These are phyloP conservation scores for Odontarrhena argentea DNA, from an alignment of 345 rosid species.

Conservation along the genomic window DNA sequence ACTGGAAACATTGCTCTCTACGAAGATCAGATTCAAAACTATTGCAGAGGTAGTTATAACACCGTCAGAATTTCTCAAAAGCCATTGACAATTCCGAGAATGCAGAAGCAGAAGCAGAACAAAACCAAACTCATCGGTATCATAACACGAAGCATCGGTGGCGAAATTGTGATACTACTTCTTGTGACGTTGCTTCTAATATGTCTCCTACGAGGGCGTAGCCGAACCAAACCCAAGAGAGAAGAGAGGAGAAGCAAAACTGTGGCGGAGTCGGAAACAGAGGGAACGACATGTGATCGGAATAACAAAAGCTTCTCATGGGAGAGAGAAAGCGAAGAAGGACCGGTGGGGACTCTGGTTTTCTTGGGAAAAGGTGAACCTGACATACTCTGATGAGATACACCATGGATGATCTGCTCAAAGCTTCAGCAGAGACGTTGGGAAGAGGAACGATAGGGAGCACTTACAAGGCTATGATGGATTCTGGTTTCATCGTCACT, in stretches of 20 bases:
- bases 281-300: slow-evolving; percentile 37
- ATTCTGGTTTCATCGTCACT: slow-evolving; percentile 89
- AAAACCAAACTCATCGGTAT: slow-evolving; percentile 43
- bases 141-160: slow-evolving; percentile 48
- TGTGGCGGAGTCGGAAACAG: slow-evolving; percentile 28
- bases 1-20: slow-evolving; percentile 63
- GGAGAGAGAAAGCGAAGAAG: slow-evolving; percentile 56
- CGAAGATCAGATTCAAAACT: slow-evolving; percentile 59
- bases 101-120: background rate
- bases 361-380: slow-evolving; percentile 59
- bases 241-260: slow-evolving; percentile 34
- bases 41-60: background rate
- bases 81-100: slow-evolving; percentile 7
- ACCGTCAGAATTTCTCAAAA: background rate
- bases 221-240: slow-evolving; percentile 1
- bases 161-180: slow-evolving; percentile 45
- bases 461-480: slow-evolving; percentile 92
- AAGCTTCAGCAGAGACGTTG: slow-evolving; percentile 88
- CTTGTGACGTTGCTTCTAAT: slow-evolving; percentile 22
- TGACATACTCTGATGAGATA: slow-evolving; percentile 57
- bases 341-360: slow-evolving; percentile 64
- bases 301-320: slow-evolving; percentile 62
- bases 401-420: slow-evolving; percentile 71
- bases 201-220: slow-evolving; percentile 19
- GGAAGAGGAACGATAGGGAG: slow-evolving; percentile 91